Percentiles rank a stretch among this genome's conserved stretches.
Conservation (phyloP, 1,284 basidiomycete species). For the Heterobasidion occidentale region DNA sequence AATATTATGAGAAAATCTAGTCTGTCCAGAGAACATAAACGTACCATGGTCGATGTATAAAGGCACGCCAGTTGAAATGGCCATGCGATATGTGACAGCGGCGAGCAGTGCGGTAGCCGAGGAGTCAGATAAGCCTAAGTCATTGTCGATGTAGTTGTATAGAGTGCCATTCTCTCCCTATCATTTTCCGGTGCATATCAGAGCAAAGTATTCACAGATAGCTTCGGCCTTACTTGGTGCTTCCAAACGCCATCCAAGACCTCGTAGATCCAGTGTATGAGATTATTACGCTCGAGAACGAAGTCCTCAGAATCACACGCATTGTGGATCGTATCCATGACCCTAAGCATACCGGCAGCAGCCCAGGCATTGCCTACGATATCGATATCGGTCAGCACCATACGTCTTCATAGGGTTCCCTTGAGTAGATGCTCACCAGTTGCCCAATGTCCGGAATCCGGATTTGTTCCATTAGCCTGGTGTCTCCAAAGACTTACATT, state of each 20-base stretch:
- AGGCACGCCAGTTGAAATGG: constrained; percentile 20
- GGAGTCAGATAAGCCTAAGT: constrained; percentile 38
- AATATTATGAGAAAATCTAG: too few relatives aligned
- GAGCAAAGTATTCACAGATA: background rate
- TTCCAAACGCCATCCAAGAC: constrained; percentile 44
- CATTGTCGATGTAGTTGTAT: constrained; percentile 42
- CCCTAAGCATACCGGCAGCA: constrained; percentile 57
- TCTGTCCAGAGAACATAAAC: too few relatives aligned
- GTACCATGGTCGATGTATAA: constrained; percentile 20
- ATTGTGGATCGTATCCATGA: constrained; percentile 47
- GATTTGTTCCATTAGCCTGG: constrained; percentile 35
- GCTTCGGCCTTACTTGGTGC: constrained; percentile 29
- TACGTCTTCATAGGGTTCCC: background rate
- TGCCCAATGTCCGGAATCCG: constrained; percentile 45
- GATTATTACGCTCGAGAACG: constrained; percentile 33
- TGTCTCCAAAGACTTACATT: constrained; percentile 45
- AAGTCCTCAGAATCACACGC: constrained; percentile 33
- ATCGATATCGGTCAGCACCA: too few relatives aligned
- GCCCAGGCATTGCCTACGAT: constrained; percentile 56
- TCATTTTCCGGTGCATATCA: background rate
- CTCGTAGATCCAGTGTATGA: constrained; percentile 52
- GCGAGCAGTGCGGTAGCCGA: constrained; percentile 46
- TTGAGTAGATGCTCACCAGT: constrained; percentile 16
- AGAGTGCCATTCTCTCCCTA: constrained; percentile 34
- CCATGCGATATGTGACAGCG: constrained; percentile 36